Percentiles rank a stretch among this genome's conserved stretches.
phyloP scores from a whole-genome alignment of 176 grass and related monocot species.

The Zizania latifolia region DNA sequence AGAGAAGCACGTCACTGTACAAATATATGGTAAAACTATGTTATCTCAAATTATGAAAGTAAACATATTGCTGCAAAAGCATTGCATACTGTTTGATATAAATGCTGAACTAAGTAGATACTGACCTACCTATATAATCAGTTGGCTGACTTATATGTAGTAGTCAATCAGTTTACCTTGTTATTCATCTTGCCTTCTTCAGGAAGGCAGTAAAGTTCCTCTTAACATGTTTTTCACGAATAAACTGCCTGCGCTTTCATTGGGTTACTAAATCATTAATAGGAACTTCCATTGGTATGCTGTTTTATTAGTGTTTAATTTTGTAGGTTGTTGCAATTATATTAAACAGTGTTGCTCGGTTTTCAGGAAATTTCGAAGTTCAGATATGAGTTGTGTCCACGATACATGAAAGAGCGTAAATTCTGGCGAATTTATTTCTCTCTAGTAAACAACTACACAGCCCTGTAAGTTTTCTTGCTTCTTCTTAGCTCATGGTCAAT shows the following conservation, averaged over 20 bases:
- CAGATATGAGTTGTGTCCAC: slow-evolving; percentile 95
- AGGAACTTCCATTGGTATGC: not conserved
- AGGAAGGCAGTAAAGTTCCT: too few species aligned
- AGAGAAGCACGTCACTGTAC: too few species aligned
- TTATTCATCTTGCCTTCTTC: not conserved
- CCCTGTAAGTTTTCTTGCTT: slow-evolving; percentile 57
- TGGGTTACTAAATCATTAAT: not conserved
- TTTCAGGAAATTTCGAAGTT: slow-evolving; percentile 98
- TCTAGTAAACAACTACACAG: slow-evolving; percentile 75
- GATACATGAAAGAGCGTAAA: slow-evolving; percentile 98
- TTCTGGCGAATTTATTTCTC: slow-evolving; percentile 94
- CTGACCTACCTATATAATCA: not conserved
- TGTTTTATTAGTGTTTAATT: not conserved
- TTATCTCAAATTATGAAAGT: not conserved
- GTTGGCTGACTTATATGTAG: not conserved
- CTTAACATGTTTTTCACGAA: not conserved
- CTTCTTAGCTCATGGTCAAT: not conserved
- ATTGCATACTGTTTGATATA: not conserved
- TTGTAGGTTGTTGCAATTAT: not conserved
- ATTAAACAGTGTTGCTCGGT: slow-evolving; percentile 10
- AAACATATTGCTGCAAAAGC: not conserved
- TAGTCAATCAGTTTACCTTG: not conserved
- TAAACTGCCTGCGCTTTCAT: not conserved
- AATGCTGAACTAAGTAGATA: not conserved
- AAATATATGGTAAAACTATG: not conserved